Evolutionary conservation across 306 rosid genomes (phyloP).

Genomic region (cucumber (Cucumis sativus)): Cucumber_9930_V3 NC_026656.2:5678501-5679000

Average conservation of each 20-base stretch:
- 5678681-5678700: neutral
- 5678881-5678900: slow-evolving; percentile 13
- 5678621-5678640: neutral
- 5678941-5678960: slow-evolving; percentile 49
- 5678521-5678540: neutral
- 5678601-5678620: neutral
- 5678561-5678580: neutral
- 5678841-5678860: neutral
- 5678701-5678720: slow-evolving; percentile 3
- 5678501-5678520: too few relatives aligned
- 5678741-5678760: slow-evolving; percentile 96
- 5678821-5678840: slow-evolving; percentile 12
- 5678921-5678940: neutral
- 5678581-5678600: neutral
- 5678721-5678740: slow-evolving; percentile 27
- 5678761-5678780: slow-evolving; percentile 37
- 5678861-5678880: slow-evolving; percentile 19
- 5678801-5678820: slow-evolving; percentile 42
- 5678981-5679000: slow-evolving; percentile 82
- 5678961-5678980: slow-evolving; percentile 89
- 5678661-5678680: neutral
- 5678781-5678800: slow-evolving; percentile 54
- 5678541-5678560: neutral
- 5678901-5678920: slow-evolving; percentile 9
- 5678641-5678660: neutral